phyloP scores from a whole-genome alignment of 257 asterid species.

The Solanum clarkiae region DNA sequence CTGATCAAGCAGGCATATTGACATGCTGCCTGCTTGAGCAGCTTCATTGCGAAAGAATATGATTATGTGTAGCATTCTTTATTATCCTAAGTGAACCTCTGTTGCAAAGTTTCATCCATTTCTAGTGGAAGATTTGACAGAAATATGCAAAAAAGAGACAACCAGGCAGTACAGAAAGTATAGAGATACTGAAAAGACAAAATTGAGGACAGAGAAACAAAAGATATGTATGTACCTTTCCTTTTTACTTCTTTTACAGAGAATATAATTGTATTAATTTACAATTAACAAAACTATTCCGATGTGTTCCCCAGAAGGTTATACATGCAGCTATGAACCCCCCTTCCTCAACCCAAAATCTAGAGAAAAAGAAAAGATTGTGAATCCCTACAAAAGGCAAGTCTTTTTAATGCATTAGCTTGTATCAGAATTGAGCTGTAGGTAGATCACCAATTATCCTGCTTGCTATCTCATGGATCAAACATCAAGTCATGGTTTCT shows the following conservation, averaged over 20 bases:
- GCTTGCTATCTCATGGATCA: neutral
- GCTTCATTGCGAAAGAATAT: neutral
- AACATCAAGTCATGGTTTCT: neutral
- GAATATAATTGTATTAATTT: neutral
- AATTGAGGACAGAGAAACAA: neutral
- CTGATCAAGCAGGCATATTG: too few species aligned
- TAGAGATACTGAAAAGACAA: neutral
- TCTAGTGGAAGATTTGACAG: neutral
- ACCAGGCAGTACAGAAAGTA: neutral
- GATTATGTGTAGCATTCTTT: neutral
- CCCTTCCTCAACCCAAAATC: neutral
- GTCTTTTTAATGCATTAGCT: neutral
- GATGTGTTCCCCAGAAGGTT: neutral
- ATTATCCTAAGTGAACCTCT: neutral
- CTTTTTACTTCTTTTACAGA: neutral
- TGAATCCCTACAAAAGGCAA: neutral
- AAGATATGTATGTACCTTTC: neutral
- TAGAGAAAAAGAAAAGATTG: neutral
- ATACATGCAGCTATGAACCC: neutral
- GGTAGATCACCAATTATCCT: neutral
- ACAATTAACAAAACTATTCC: conserved; percentile 1
- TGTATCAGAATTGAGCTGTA: neutral
- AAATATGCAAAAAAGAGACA: neutral
- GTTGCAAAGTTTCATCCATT: neutral
- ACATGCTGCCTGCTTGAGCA: too few species aligned